These are phyloP conservation scores for Candida glaebosa DNA, from an alignment of 805 yeast species.

Conservation along the genomic window DNA sequence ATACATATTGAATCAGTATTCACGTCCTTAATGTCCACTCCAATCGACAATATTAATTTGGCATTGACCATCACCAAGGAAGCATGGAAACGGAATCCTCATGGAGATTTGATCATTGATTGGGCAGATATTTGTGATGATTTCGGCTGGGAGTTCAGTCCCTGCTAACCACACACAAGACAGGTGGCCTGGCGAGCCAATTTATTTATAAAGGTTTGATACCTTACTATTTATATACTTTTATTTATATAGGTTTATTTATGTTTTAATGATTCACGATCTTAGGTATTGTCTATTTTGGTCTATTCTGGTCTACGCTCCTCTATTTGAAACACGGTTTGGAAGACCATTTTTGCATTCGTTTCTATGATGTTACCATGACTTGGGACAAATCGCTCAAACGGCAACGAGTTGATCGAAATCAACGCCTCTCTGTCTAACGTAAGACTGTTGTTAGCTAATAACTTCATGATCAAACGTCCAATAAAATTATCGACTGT, in stretches of 20 bases:
- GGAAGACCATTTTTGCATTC: neutral
- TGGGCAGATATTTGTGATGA: constrained; percentile 26
- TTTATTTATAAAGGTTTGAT: neutral
- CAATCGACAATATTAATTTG: constrained; percentile 16
- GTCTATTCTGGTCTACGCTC: neutral
- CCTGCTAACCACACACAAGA: constrained; percentile 10
- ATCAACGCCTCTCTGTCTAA: neutral
- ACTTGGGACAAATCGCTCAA: neutral
- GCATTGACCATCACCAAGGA: constrained; percentile 14
- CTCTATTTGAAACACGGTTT: neutral
- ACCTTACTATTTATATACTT: neutral
- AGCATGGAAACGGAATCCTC: constrained; percentile 18
- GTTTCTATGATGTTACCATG: neutral
- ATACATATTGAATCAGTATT: constrained; percentile 15
- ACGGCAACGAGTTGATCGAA: neutral
- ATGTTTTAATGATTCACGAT: constrained; percentile 1
- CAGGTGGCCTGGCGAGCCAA: too few species aligned
- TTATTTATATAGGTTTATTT: neutral
- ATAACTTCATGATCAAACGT: neutral
- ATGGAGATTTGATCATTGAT: constrained; percentile 15
- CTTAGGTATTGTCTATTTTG: neutral
- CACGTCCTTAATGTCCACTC: constrained; percentile 8
- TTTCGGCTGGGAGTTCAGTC: constrained; percentile 19
- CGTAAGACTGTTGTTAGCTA: neutral
- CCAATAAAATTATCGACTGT: neutral